A percentile compares a stretch with the other conserved stretches of the same genome.
These are phyloP conservation scores for Mycena metata DNA, from an alignment of 768 basidiomycete genomes.

Conservation along the genomic window DNA sequence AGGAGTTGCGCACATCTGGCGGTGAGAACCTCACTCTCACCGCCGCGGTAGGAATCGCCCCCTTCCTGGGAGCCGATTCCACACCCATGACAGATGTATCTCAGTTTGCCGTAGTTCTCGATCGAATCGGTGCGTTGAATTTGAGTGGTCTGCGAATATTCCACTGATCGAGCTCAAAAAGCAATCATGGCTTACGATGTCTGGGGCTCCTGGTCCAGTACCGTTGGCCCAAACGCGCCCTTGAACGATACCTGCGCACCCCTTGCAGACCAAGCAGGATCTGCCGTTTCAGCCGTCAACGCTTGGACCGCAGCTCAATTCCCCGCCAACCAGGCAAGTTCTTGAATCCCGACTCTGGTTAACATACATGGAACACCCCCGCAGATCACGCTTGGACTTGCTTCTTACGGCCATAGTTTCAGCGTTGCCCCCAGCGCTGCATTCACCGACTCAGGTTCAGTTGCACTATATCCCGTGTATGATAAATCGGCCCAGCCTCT, in stretches of 20 bases:
- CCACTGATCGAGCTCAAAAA: background rate
- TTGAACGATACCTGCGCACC: constrained; percentile 83
- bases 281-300: constrained; percentile 78
- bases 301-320: constrained; percentile 87
- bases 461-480: constrained; percentile 69
- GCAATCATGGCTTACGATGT: constrained; percentile 80
- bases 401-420: constrained; percentile 88
- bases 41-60: constrained; percentile 74
- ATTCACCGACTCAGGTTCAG: constrained; percentile 45
- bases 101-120: constrained; percentile 75
- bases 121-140: constrained; percentile 68
- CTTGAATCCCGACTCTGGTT: background rate
- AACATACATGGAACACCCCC: background rate
- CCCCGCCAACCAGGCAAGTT: constrained; percentile 59
- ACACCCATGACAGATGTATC: constrained; percentile 72
- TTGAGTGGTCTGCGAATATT: background rate
- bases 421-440: constrained; percentile 54
- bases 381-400: constrained; percentile 84
- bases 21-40: constrained; percentile 76
- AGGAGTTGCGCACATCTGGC: constrained; percentile 72
- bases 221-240: constrained; percentile 87
- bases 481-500: constrained; percentile 60
- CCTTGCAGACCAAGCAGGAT: constrained; percentile 71
- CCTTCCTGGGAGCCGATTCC: constrained; percentile 74
- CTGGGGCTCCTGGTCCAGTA: constrained; percentile 63